Conservation (phyloP, 139 green algal genomes). For the Chlorella ohadii region DNA sequence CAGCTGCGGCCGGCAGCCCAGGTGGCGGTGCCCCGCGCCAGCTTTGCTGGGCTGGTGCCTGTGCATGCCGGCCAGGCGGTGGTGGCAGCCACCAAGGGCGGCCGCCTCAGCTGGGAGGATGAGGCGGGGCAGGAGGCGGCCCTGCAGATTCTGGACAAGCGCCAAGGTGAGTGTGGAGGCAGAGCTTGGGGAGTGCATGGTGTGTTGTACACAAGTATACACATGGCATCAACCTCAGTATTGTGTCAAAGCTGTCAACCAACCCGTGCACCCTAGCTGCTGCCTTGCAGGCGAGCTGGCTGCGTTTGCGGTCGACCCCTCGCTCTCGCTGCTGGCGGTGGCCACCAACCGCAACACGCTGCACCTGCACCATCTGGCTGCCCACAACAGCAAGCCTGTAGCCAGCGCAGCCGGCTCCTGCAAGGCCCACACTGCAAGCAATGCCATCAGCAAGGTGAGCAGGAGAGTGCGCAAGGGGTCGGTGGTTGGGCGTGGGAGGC, state of each 20-base stretch:
- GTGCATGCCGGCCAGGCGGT: not conserved
- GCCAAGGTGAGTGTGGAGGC: not conserved
- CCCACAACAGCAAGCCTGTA: not conserved
- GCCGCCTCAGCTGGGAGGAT: not conserved
- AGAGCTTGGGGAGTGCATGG: not conserved
- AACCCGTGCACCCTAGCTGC: too few species aligned
- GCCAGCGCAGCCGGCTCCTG: not conserved
- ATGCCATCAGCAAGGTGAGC: not conserved
- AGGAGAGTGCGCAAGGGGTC: too few species aligned
- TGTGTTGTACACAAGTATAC: too few species aligned
- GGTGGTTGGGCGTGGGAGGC: too few species aligned
- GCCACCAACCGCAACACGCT: constrained; percentile 1
- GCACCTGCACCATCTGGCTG: not conserved
- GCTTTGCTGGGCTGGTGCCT: not conserved
- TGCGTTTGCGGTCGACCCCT: not conserved
- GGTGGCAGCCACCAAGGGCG: not conserved
- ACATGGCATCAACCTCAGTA: too few species aligned
- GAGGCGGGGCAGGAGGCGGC: not conserved
- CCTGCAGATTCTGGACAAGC: not conserved
- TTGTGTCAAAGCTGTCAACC: too few species aligned
- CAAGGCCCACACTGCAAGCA: not conserved
- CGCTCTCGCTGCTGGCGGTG: not conserved
- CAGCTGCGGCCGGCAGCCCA: not conserved
- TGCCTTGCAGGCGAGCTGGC: constrained; percentile 7
- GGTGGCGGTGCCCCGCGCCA: not conserved